Evolutionary conservation across 257 asterid genomes (phyloP).

Genomic region (Solanum habrochaites): DNA sequence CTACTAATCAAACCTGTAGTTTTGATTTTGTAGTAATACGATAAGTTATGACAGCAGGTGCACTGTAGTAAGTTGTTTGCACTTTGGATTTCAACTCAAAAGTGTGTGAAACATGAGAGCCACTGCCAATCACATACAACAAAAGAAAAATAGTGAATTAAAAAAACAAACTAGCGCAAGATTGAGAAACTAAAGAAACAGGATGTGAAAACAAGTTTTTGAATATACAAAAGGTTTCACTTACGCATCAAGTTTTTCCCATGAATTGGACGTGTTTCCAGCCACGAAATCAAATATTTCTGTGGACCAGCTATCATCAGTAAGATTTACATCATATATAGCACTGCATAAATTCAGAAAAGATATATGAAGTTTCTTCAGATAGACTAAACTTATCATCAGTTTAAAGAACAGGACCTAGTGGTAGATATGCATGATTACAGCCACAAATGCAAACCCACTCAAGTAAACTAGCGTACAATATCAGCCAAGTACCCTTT

Average conservation of each 20-base stretch:
- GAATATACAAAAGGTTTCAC: not conserved
- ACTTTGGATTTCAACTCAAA: constrained; percentile 50
- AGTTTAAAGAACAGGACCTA: not conserved
- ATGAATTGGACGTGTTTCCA: constrained; percentile 52
- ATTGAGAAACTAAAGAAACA: not conserved
- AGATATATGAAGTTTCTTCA: not conserved
- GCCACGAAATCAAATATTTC: constrained; percentile 34
- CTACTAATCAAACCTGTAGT: constrained; percentile 32
- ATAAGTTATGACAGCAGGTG: constrained; percentile 51
- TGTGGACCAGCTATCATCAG: constrained; percentile 42
- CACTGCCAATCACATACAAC: constrained; percentile 25
- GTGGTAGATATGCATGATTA: not conserved
- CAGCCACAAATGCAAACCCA: not conserved
- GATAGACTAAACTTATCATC: not conserved
- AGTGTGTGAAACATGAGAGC: constrained; percentile 52
- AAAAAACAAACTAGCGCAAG: not conserved
- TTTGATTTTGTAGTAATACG: constrained; percentile 33
- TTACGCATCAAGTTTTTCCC: constrained; percentile 53
- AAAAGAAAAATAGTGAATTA: not conserved
- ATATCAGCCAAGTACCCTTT: not conserved
- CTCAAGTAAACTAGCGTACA: not conserved
- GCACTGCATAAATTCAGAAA: constrained; percentile 21
- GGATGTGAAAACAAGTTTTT: not conserved
- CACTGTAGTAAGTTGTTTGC: constrained; percentile 42
- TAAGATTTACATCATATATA: constrained; percentile 53